Conservation (phyloP, 1,284 basidiomycete genomes). For the Ustilago xerochloae region DNA sequence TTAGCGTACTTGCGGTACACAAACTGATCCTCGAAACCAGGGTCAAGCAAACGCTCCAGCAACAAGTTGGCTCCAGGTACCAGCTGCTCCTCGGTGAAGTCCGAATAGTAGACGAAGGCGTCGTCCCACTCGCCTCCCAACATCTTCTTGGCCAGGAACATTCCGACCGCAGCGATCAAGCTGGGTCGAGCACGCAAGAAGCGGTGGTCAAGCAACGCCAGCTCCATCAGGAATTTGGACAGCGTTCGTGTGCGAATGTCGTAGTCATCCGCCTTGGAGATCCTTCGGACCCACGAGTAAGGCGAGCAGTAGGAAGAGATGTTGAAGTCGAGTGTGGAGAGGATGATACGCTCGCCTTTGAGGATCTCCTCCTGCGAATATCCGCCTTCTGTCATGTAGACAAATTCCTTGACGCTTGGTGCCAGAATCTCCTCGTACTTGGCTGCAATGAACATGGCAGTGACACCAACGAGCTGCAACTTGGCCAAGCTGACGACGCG, state of each 20-base stretch:
- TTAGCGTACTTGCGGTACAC: slow-evolving; percentile 96
- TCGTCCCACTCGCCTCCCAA: slow-evolving; percentile 73
- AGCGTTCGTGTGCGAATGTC: slow-evolving; percentile 97
- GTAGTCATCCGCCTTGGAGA: slow-evolving; percentile 96
- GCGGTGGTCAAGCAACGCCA: slow-evolving; percentile 89
- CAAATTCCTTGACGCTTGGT: slow-evolving; percentile 67
- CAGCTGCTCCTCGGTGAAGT: slow-evolving; percentile 89
- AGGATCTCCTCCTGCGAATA: slow-evolving; percentile 89
- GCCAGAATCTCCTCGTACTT: slow-evolving; percentile 72
- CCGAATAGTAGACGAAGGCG: slow-evolving; percentile 92
- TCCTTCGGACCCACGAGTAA: slow-evolving; percentile 97
- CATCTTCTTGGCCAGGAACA: slow-evolving; percentile 74
- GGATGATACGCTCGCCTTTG: slow-evolving; percentile 94
- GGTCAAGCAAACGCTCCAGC: slow-evolving; percentile 83
- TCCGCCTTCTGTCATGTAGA: slow-evolving; percentile 84
- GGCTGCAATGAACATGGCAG: slow-evolving; percentile 76
- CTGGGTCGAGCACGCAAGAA: slow-evolving; percentile 95
- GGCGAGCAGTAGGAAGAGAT: slow-evolving; percentile 98
- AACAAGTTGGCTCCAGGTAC: slow-evolving; percentile 83
- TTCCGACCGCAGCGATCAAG: slow-evolving; percentile 94
- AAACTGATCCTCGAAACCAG: slow-evolving; percentile 84
- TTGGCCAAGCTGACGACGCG: slow-evolving; percentile 75
- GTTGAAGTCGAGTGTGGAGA: slow-evolving; percentile 86
- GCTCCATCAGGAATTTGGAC: slow-evolving; percentile 93
- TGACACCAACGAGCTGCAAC: slow-evolving; percentile 76